Evolutionary conservation across 352 stramenopile species (phyloP), one percentile per base, ranked within the genome.

Genomic region (Phytophthora nicotianae): DNA sequence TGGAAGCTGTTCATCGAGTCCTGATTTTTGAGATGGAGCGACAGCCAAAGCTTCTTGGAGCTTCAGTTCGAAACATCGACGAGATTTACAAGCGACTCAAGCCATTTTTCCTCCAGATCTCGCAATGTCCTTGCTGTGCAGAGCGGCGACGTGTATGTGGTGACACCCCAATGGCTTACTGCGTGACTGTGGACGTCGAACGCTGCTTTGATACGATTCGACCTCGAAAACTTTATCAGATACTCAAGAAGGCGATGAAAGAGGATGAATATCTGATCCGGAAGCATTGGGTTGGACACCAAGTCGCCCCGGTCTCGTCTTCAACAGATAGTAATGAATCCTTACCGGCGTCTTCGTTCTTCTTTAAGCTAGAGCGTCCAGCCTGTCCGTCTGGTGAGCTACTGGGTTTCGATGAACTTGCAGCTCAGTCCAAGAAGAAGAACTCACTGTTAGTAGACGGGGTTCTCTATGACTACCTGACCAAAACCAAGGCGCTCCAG

Each of bases 191-290:
- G 7, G 86, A 94, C 26, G 80, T 93, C n/a, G 83, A 91, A 41
- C 72, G 82, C 2, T 94, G 86, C 35, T 94, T 94, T 50, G 86
- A 94, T 67, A 93, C 80, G 1, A 93, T 94, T 49, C 79, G 75
- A 5, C 77, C 80, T 4, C 67, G 61, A 3, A 90, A 87, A 57
- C 68, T 94, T 2, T 82, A 88, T 26, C 70, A 81, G 14, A 67
- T 91, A 10, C 54, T 94, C 7, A 90, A 90, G 27, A 83, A 83
- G 42, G 58, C 78, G 2, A 55, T 94, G 3, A 51, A 54, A 41
- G 79, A 94, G 70, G 79, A 92, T 1, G 77, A 90, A 46, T 94
- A 94, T 24, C 58, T 94, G 9, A 74, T 94, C 19, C 81, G 82
- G 11, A 86, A 88, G 53, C 78, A 91, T 55, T 91, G 82, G 77